Percentiles rank a stretch among this genome's conserved stretches.
Conservation (phyloP, 2,329 filamentous ascomycete species). For the Sclerotiophoma versabilis region DNA sequence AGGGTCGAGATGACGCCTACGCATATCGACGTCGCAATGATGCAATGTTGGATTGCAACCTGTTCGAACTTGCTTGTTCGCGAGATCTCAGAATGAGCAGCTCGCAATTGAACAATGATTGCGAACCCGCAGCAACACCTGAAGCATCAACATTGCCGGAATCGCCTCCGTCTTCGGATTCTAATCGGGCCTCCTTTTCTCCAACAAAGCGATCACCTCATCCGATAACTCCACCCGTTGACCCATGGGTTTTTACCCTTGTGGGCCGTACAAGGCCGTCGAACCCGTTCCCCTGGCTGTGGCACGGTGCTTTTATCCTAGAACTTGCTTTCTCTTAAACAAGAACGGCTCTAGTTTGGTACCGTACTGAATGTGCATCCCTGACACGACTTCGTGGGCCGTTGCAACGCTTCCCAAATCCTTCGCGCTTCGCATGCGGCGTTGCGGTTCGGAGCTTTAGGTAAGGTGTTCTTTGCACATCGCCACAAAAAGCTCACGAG, state of each 20-base stretch:
- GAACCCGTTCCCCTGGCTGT: conserved; percentile 13
- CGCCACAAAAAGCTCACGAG: neutral
- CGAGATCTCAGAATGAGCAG: neutral
- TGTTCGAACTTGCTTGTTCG: neutral
- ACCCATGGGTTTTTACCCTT: neutral
- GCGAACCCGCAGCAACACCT: neutral
- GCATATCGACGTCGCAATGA: conserved; percentile 17
- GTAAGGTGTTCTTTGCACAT: conserved; percentile 2
- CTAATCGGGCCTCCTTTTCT: conserved; percentile 6
- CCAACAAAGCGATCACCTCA: conserved; percentile 6
- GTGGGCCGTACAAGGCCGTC: conserved; percentile 5
- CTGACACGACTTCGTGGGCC: conserved; percentile 9
- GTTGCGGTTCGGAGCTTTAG: neutral
- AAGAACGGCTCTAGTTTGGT: conserved; percentile 3
- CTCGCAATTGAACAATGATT: neutral
- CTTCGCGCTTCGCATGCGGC: conserved; percentile 7
- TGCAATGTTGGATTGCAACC: conserved; percentile 1
- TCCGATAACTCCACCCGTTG: conserved; percentile 5
- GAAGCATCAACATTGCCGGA: conserved; percentile 9
- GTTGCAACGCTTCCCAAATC: conserved; percentile 5
- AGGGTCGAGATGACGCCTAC: neutral
- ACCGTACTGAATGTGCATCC: neutral
- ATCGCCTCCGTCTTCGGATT: conserved; percentile 1
- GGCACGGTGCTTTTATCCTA: conserved; percentile 14
- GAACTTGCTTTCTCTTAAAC: conserved; percentile 9